Evolutionary conservation across 257 asterid genomes (phyloP), one percentile per base, ranked within the genome.

Genomic region (Penstemon barbatus): DNA sequence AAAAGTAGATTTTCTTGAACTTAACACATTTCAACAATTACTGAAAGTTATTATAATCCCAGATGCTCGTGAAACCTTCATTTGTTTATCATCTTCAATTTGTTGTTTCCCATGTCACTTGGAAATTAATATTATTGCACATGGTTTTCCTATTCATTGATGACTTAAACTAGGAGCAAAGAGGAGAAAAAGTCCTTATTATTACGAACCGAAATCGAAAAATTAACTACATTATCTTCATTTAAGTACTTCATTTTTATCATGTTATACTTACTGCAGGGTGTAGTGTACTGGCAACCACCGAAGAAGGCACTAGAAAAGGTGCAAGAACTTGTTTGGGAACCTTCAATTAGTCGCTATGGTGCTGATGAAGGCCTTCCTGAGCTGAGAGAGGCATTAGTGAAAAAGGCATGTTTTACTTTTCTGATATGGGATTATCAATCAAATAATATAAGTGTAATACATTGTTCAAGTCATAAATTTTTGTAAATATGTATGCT

Each of bases 281-380:
- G 99, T 7, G 94, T 91, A 36, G 99, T 94, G 64, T 80, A 94
- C 71, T 94, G 99, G 99, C 91, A 80, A 75, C 99, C 99, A 57
- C 99, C 99, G 6, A 85, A 84, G 41, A 73, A 63, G 73, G 99
- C 98, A 49, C 79, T 94, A 48, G 88, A 91, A 33, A 89, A 89
- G 66, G 96, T 85, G 75, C 88, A 86, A 75, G 63, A 85, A 71
- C 80, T 85, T 48, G 83, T 94, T 11, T 86, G 88, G 91, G 98
- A 89, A 37, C 99, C 99, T 71, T 82, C 92, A 44, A 59, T 91
- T 53, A 89, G 99, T 76, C 69, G 91, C 45, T 94, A 94, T 74
- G 99, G 98, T 77, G 90, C 95, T 40, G 98, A 89, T 77, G 98
- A 94, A 70, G 98, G 99, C 57, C 86, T 94, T 43, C 90, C 95